Evolutionary conservation across 495 filamentous ascomycete genomes (phyloP), one percentile per base, ranked within the genome.

Genomic region (Hypoxylon subgilvum): DNA sequence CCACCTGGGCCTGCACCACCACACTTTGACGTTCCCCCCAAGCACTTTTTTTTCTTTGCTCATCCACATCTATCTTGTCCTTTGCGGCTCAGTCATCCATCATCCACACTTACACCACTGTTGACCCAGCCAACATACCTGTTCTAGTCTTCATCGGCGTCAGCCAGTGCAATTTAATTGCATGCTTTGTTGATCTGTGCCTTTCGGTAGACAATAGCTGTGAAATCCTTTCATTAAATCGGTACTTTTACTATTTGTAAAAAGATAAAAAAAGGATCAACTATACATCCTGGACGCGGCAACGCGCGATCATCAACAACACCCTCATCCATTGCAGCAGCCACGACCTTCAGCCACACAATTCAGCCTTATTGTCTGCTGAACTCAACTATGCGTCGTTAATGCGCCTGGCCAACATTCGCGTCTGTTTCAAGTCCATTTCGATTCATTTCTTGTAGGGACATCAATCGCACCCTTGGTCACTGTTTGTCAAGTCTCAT

Each of bases 281-380:
- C n/a, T n/a, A n/a, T n/a, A n/a, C 39, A 49, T 31, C 41, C 21
- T 44, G 51, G 46, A 65, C 61, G 61, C 61, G 61, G 50, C 45
- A 22, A 34, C 23, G 50, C 61, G 61, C 56, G 50, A 61, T 65
- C 61, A 52, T 61, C 54, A 67, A 67, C 64, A 62, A 67, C 61
- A 68, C 61, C 61, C 55, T 61, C 51, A 60, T 55, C 54, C 48
- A 49, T 40, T 40, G 43, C 43, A 55, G 57, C 67, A 70, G 78
- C 78, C 78, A 81, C 78, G 70, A 68, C 76, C 74, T 74, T 58
- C 78, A 79, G 76, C 78, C 76, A 77, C 75, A 78, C 77, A 14
- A 71, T 66, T 65, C 68, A 70, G 65, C 66, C 71, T 69, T 66
- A 63, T 52, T 57, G 34, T 55, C 58, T 52, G 47, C 63, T 63